phyloP scores from a whole-genome alignment of 2,329 filamentous ascomycete species.

The Fusarium guadeloupense region DNA sequence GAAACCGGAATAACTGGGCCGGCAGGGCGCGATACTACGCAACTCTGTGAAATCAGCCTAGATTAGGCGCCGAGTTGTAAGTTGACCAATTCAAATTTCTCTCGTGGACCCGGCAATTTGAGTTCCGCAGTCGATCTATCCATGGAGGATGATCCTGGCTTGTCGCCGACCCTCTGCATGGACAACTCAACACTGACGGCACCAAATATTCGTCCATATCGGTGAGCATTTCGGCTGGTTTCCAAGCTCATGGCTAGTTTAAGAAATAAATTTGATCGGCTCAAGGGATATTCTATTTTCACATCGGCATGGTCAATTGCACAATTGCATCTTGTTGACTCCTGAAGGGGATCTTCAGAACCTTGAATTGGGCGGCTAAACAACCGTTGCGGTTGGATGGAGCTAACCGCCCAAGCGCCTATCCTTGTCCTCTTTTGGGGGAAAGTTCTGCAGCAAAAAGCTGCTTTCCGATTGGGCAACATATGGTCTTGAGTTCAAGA shows the following conservation, averaged over 20 bases:
- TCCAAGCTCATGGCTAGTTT: neutral
- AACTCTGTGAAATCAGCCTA: neutral
- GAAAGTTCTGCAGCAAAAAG: slow-evolving; percentile 22
- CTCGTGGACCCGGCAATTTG: neutral
- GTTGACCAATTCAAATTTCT: slow-evolving; percentile 6
- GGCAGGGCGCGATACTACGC: slow-evolving; percentile 12
- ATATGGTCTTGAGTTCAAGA: neutral
- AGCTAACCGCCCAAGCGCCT: slow-evolving; percentile 19
- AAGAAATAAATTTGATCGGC: neutral
- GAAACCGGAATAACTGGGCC: slow-evolving; percentile 36
- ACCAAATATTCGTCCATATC: neutral
- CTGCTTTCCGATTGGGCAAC: slow-evolving; percentile 17
- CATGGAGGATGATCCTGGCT: slow-evolving; percentile 10
- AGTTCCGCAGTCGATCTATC: slow-evolving; percentile 1
- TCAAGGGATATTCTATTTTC: neutral
- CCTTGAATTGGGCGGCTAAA: slow-evolving; percentile 17
- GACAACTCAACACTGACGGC: slow-evolving; percentile 12
- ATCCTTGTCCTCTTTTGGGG: slow-evolving; percentile 1
- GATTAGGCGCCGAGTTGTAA: slow-evolving; percentile 16
- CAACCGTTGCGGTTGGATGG: slow-evolving; percentile 12
- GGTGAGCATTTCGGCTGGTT: neutral
- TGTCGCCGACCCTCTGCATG: slow-evolving; percentile 1
- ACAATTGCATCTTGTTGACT: neutral
- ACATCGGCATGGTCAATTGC: neutral
- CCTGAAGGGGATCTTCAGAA: neutral